These are phyloP conservation scores for Corniculantispora saksenae DNA, from an alignment of 2,329 filamentous ascomycete genomes.

Conservation along the genomic window DNA sequence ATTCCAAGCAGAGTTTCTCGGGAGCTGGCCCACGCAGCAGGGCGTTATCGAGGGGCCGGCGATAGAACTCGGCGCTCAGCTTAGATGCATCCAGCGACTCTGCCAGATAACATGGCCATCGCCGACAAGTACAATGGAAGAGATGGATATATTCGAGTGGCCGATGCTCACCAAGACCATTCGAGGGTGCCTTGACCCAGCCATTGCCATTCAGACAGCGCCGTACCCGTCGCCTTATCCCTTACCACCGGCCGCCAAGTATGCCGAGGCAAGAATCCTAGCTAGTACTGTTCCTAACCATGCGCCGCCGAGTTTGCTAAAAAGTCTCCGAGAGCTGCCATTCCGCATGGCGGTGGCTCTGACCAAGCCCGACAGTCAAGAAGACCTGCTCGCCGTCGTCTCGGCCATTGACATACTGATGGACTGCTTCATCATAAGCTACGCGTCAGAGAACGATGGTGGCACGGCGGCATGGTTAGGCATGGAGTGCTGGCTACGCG, in stretches of 20 bases:
- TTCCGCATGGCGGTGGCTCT: conserved; percentile 1
- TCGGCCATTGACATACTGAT: conserved; percentile 6
- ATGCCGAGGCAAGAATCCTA: neutral
- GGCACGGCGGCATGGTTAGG: neutral
- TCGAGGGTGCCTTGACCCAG: neutral
- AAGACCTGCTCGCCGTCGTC: neutral
- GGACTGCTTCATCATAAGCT: conserved; percentile 5
- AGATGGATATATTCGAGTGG: neutral
- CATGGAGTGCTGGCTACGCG: conserved; percentile 5
- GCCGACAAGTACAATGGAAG: neutral
- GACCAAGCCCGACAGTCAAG: conserved; percentile 4
- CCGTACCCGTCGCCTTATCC: neutral
- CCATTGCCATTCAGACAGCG: neutral
- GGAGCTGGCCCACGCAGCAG: neutral
- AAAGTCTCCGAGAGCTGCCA: conserved; percentile 6
- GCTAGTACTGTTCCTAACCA: neutral
- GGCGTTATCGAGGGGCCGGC: neutral
- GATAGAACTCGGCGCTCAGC: neutral
- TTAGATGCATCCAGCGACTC: neutral
- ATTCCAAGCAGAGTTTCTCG: neutral
- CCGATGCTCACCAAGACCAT: neutral
- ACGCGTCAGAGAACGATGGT: neutral
- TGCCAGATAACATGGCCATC: conserved; percentile 1
- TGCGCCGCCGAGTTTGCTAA: neutral
- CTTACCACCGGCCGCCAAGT: neutral